These are phyloP conservation scores for Wickerhamiella bombiphila DNA, from an alignment of 805 yeast species.

Conservation along the genomic window DNA sequence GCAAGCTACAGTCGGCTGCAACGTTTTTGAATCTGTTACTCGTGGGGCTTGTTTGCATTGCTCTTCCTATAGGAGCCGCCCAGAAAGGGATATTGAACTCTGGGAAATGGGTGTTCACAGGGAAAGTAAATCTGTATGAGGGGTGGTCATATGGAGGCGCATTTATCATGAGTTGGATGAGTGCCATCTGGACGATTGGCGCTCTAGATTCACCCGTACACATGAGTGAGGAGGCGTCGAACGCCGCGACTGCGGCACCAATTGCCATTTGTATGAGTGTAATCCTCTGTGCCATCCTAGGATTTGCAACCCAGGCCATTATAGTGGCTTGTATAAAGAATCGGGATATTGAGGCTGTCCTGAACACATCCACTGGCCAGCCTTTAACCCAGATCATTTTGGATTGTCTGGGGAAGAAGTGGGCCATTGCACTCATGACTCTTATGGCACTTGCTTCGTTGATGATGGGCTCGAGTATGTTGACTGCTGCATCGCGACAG, in stretches of 20 bases:
- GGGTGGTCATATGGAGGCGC: conserved; percentile 48
- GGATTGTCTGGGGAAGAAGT: conserved; percentile 46
- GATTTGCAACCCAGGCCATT: conserved; percentile 41
- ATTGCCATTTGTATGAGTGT: conserved; percentile 49
- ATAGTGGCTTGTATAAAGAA: conserved; percentile 35
- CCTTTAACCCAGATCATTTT: conserved; percentile 52
- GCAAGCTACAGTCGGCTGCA: conserved; percentile 46
- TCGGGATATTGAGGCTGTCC: conserved; percentile 28
- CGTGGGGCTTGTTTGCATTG: conserved; percentile 42
- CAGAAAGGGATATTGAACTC: conserved; percentile 27
- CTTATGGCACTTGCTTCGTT: conserved; percentile 46
- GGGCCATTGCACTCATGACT: conserved; percentile 53
- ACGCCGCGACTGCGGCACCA: conserved; percentile 50
- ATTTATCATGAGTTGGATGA: conserved; percentile 40
- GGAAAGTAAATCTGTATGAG: conserved; percentile 34
- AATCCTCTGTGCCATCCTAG: conserved; percentile 41
- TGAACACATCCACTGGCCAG: conserved; percentile 37
- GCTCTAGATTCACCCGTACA: conserved; percentile 61
- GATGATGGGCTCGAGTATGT: conserved; percentile 49
- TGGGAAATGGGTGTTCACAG: conserved; percentile 42
- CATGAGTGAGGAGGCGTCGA: conserved; percentile 55
- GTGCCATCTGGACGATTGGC: conserved; percentile 64
- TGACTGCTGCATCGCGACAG: conserved; percentile 55
- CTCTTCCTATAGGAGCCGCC: conserved; percentile 42
- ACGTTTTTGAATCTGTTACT: conserved; percentile 39